Evolutionary conservation across 148 eudicot genomes (phyloP).

Genomic region (Rhododendron mucronatum): DNA sequence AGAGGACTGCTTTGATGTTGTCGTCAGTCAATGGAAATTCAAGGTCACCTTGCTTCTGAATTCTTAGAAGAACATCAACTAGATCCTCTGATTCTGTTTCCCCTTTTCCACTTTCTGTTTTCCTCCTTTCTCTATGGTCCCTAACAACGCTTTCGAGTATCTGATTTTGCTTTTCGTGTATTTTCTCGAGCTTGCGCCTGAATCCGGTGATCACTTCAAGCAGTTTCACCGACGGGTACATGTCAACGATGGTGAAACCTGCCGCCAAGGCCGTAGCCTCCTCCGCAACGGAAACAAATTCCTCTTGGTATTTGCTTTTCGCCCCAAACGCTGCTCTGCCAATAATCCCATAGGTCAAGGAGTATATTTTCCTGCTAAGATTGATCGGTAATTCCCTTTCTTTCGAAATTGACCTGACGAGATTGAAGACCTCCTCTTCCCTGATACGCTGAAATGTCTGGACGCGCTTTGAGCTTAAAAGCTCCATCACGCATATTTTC

Average conservation of each 20-base stretch:
- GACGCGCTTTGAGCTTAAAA: conserved; percentile 7
- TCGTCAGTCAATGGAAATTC: conserved; percentile 2
- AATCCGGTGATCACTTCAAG: background rate
- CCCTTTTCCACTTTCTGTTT: background rate
- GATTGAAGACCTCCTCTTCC: conserved; percentile 8
- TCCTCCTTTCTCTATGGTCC: conserved; percentile 9
- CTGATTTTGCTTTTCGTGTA: background rate
- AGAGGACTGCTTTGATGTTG: background rate
- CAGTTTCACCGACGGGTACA: conserved; percentile 2
- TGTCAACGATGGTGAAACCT: background rate
- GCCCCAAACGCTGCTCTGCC: conserved; percentile 5
- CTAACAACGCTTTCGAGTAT: background rate
- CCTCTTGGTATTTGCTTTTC: conserved; percentile 3
- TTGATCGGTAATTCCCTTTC: background rate
- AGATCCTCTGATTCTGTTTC: conserved; percentile 19
- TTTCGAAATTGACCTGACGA: background rate
- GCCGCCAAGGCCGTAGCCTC: background rate
- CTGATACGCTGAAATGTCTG: background rate
- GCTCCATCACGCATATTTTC: background rate
- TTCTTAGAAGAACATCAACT: conserved; percentile 25
- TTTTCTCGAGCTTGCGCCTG: background rate
- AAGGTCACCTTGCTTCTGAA: conserved; percentile 3
- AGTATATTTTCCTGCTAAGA: background rate
- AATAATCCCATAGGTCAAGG: conserved; percentile 7
- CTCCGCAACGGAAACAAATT: background rate